Base-by-base conservation (phyloP, 805 yeast genomes). In the Candida glaebosa region DNA sequence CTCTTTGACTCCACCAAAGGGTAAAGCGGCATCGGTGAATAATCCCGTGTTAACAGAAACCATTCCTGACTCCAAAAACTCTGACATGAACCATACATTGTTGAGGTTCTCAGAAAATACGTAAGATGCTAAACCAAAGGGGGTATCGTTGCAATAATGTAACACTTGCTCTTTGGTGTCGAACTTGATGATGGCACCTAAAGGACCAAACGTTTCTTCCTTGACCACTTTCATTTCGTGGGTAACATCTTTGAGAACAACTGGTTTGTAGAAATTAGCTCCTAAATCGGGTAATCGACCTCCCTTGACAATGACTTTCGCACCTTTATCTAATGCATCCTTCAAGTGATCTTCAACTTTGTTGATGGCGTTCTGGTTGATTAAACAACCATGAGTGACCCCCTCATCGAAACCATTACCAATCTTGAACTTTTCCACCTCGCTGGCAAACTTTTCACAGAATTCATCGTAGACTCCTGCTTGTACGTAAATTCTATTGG, bases 1-100 rank as follows among this genome's bases (percentile, higher is more conserved):
- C 61, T 82, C 78, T 55, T 83, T 83, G 36, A 85, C 73, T 39
- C 95, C 95, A 17, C 95, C 95, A 54, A 81, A 82, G 34, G 87
- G 86, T 46, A 81, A 56, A n/a, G 83, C 72, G 24, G 74, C 69
- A 47, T 78, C 82, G 4, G 81, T 72, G 56, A 78, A 75, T 2
- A 75, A 50, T 40, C 82, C 82, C 6, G 79, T 75, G 59, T 80
- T 81, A 34, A 79, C 78, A 32, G 81, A 69, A 17, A 80, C 83
- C 82, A 78, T 79, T 32, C 86, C 86, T n/a, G 73, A 53, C 56
- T 81, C 85, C 47, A 81, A 60, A 18, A 71, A 76, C 53, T 78
- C 82, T 10, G 80, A 65, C 46, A 79, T 73, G 16, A 71, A 63
- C 61, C 72, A 75, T 17, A 76, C 60, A 10, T 76, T 78, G 48